Percentiles rank a stretch among this genome's conserved stretches.
These are phyloP conservation scores for Alternaria hordeiaustralica DNA, from an alignment of 2,329 filamentous ascomycete species.

Conservation along the genomic window DNA sequence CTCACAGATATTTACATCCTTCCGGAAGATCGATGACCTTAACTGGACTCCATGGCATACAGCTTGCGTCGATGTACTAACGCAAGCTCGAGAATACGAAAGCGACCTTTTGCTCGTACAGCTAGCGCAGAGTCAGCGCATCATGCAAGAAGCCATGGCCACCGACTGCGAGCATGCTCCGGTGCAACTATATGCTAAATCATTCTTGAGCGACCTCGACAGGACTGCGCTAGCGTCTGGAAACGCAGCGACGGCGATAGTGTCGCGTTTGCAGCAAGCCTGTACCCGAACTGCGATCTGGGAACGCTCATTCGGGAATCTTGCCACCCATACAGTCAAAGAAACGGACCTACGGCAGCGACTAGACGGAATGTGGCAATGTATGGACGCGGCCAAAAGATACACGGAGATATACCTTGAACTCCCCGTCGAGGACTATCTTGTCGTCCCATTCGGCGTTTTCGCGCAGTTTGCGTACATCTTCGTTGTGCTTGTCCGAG, in stretches of 20 bases:
- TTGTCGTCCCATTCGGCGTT: conserved; percentile 6
- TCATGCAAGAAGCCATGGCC: background rate
- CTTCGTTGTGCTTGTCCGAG: conserved; percentile 16
- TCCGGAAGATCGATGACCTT: background rate
- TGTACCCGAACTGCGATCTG: conserved; percentile 4
- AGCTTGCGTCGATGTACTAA: background rate
- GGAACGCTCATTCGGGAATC: conserved; percentile 2
- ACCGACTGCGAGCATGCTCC: background rate
- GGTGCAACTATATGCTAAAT: background rate
- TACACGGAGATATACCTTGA: background rate
- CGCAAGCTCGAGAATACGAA: background rate
- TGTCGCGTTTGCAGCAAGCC: background rate
- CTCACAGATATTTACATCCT: background rate
- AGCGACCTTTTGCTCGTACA: background rate
- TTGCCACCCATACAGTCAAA: background rate
- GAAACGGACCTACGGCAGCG: background rate
- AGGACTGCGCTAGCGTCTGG: background rate
- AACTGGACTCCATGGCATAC: background rate
- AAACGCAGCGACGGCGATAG: background rate
- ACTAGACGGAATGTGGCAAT: background rate
- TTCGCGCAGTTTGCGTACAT: conserved; percentile 19
- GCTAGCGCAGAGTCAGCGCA: background rate
- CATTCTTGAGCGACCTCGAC: background rate
- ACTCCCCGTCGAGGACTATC: background rate
- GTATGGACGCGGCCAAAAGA: background rate